A percentile compares a stretch with the other conserved stretches of the same genome.
Conservation (phyloP, 2,329 filamentous ascomycete species). For the Xylariaceae sp. region DNA sequence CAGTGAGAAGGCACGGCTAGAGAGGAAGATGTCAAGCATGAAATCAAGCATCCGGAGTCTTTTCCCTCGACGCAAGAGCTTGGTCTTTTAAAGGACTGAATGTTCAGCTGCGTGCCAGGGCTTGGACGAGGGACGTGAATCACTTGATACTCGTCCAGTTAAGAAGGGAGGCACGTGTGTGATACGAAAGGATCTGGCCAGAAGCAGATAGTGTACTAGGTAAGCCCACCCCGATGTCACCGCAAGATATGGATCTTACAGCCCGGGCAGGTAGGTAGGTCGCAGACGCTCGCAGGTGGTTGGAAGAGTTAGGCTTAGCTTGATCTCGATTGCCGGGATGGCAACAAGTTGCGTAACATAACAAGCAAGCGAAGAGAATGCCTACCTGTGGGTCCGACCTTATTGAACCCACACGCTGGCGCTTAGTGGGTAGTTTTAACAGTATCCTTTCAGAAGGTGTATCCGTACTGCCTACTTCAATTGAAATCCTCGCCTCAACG, state of each 20-base stretch:
- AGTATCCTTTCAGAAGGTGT: too few species aligned
- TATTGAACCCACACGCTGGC: too few species aligned
- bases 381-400: too few species aligned
- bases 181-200: too few species aligned
- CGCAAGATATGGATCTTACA: not conserved
- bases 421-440: too few species aligned
- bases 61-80: not conserved
- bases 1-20: not conserved
- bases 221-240: not conserved
- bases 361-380: slow-evolving; percentile 5
- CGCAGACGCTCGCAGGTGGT: not conserved
- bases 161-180: not conserved
- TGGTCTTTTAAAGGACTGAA: not conserved
- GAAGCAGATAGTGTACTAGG: too few species aligned
- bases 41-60: not conserved
- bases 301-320: not conserved
- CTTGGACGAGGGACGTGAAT: not conserved
- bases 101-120: not conserved
- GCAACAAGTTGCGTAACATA: slow-evolving; percentile 1
- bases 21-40: not conserved
- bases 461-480: too few species aligned
- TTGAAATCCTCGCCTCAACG: too few species aligned
- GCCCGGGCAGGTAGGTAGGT: not conserved
- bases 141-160: not conserved
- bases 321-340: not conserved